Percentiles rank a stretch among this genome's conserved stretches.
phyloP scores from a whole-genome alignment of 139 green algal genomes.

The Chlamydomonas applanata region DNA sequence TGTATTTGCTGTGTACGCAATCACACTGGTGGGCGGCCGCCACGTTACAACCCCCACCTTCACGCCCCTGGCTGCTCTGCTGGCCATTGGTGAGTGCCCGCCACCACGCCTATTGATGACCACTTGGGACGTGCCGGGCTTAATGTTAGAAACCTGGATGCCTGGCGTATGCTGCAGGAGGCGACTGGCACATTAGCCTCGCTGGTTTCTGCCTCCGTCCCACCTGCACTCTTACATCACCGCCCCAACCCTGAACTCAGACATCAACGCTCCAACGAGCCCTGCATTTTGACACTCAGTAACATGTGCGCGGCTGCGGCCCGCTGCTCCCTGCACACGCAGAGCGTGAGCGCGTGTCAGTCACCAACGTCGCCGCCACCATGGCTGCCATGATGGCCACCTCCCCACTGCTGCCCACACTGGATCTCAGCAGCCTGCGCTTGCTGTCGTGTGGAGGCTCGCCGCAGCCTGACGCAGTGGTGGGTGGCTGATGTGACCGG shows the following conservation, averaged over 20 bases:
- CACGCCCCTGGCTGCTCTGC: slow-evolving; percentile 50
- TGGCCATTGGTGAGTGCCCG: slow-evolving; percentile 61
- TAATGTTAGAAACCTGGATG: background rate
- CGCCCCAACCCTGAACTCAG: too few species aligned
- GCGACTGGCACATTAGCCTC: too few species aligned
- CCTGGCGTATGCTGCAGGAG: background rate
- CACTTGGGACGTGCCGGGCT: background rate
- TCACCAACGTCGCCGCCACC: slow-evolving; percentile 83
- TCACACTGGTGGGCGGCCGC: slow-evolving; percentile 78
- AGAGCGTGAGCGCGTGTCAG: slow-evolving; percentile 80
- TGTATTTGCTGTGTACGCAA: slow-evolving; percentile 86
- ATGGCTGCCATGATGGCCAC: slow-evolving; percentile 80
- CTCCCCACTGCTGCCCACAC: slow-evolving; percentile 61
- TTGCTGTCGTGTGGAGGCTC: slow-evolving; percentile 83
- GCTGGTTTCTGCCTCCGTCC: too few species aligned
- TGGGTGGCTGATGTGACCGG: slow-evolving; percentile 14
- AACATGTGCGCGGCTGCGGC: too few species aligned
- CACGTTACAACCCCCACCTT: slow-evolving; percentile 79
- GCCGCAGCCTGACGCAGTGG: slow-evolving; percentile 62
- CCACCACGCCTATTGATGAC: too few species aligned
- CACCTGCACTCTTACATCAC: too few species aligned
- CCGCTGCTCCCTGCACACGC: too few species aligned
- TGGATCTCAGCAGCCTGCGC: slow-evolving; percentile 74
- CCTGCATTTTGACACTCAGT: too few species aligned
- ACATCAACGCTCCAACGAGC: too few species aligned